Evolutionary conservation across 441 rosid species (phyloP).

Genomic region (Capsella rubella): DNA sequence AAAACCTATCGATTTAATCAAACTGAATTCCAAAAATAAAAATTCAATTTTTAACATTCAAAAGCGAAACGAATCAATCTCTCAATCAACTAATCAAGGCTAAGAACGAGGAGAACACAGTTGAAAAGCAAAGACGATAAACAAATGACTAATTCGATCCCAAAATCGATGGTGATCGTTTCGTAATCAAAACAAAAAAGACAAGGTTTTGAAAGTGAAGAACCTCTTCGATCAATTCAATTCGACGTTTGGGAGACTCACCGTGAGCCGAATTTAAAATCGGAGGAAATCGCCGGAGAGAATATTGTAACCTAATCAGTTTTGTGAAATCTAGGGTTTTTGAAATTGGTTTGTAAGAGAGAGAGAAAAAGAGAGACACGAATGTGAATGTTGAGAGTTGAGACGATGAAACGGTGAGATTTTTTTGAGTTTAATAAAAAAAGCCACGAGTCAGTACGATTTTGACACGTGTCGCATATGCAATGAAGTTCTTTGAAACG

Average conservation of each 20-base stretch:
- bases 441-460: conserved; percentile 21
- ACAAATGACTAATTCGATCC: conserved; percentile 1
- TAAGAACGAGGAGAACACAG: background rate
- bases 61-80: background rate
- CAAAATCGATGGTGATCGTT: conserved; percentile 2
- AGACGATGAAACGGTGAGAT: background rate
- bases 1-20: background rate
- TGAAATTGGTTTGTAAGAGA: background rate
- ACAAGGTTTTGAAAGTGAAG: conserved; percentile 11
- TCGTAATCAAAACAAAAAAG: background rate
- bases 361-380: background rate
- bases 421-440: conserved; percentile 16
- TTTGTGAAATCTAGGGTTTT: conserved; percentile 37
- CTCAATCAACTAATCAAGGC: background rate
- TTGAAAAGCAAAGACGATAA: background rate
- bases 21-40: background rate
- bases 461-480: conserved; percentile 19
- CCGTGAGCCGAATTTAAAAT: conserved; percentile 32
- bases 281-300: conserved; percentile 21
- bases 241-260: conserved; percentile 13
- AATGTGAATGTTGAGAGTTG: too few species aligned
- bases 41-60: background rate
- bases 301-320: background rate
- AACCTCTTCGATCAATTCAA: conserved; percentile 25
- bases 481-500: background rate